Conservation (phyloP, 1,284 basidiomycete species). For the Fomitopsis schrenkii region DNA sequence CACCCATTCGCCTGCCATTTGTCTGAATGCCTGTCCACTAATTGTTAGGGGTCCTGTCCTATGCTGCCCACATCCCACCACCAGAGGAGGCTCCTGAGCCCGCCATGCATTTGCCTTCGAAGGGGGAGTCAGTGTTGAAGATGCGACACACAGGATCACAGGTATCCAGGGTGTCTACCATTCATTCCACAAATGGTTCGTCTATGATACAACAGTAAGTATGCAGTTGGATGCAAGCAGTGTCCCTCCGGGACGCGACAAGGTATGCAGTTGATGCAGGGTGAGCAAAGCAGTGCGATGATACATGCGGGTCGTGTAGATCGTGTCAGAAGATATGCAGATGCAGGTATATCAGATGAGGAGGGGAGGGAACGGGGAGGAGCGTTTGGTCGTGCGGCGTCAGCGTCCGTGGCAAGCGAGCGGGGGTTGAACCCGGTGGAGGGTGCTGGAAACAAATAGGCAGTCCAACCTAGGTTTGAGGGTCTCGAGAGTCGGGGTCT, state of each 20-base stretch:
- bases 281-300: not conserved
- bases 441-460: slow-evolving; percentile 24
- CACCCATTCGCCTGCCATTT: too few relatives aligned
- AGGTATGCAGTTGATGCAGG: slow-evolving; percentile 28
- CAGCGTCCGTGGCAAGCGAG: not conserved
- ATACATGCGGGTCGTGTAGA: not conserved
- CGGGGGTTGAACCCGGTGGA: slow-evolving; percentile 27
- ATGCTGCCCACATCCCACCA: too few relatives aligned
- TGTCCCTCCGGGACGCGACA: slow-evolving; percentile 13
- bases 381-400: not conserved
- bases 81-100: too few relatives aligned
- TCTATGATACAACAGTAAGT: slow-evolving; percentile 5
- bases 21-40: too few relatives aligned
- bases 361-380: not conserved
- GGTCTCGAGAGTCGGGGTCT: slow-evolving; percentile 1
- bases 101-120: too few relatives aligned
- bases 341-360: slow-evolving; percentile 5
- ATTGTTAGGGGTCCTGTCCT: too few relatives aligned
- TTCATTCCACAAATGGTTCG: not conserved
- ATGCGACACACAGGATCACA: too few relatives aligned
- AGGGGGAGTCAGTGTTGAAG: too few relatives aligned
- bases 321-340: not conserved
- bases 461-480: slow-evolving; percentile 20
- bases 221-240: slow-evolving; percentile 32
- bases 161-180: not conserved